Evolutionary conservation across 2,329 filamentous ascomycete genomes (phyloP), one percentile per base, ranked within the genome.

Genomic region (Exophiala calicioides): DNA sequence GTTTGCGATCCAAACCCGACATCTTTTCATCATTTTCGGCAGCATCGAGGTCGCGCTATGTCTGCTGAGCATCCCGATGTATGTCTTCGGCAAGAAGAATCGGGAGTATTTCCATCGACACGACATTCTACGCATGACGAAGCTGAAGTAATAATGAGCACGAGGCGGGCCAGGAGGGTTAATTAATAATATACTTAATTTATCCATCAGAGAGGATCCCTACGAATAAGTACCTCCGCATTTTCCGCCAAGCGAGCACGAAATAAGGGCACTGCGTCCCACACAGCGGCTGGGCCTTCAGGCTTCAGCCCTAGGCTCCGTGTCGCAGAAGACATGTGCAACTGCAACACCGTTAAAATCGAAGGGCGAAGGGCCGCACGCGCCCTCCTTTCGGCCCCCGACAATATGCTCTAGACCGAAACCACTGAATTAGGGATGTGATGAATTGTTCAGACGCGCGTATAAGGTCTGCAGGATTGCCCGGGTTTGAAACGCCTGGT

Each of bases 31-130:
- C 43, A 77, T 80, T 15, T 78, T 95, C 35, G 84, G 81, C 1
- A 85, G 81, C 26, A 81, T 94, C 13, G 89, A 96, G 68, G 76
- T 95, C 0, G 82, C 74, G 1, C 74, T 95, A 37, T 95, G 89
- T 65, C 64, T 85, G 38, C 64, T 86, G 54, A 89, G 82, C 42
- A 76, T 95, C 47, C 86, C 88, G 0, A 79, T 85, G 78, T 85
- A 93, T 65, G 67, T 93, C 10, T 86, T 83, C 56, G 88, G 89
- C 6, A 94, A 94, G 71, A 76, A 80, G 46, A 84, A 88, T 53
- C 78, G 88, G 39, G 81, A 80, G 15, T 90, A 85, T 64, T 90
- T 86, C 62, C 75, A 86, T 55, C 77, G 82, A n/a, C 78, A 91
- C 62, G 84, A 93, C 65, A 70, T 91, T 18, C 68, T 93, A 35